Evolutionary conservation across 345 rosid genomes (phyloP).

Genomic region (Euphorbia tirucalli): DNA sequence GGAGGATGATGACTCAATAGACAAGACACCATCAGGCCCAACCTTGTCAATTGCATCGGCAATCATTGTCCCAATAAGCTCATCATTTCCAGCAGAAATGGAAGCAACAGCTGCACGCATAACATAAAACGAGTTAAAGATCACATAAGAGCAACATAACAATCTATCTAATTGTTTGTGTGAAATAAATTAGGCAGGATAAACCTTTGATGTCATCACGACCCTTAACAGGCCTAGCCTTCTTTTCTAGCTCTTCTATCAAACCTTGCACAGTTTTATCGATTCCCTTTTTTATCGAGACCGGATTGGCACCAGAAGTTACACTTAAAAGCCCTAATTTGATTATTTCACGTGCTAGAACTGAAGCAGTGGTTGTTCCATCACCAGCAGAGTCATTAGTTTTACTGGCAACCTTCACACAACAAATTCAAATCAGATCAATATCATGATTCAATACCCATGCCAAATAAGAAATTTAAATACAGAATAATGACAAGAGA

Average conservation of each 20-base stretch:
- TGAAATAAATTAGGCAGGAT: neutral
- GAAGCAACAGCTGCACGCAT: slow-evolving; percentile 68
- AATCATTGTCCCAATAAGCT: slow-evolving; percentile 87
- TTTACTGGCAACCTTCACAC: slow-evolving; percentile 85
- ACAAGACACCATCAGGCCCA: slow-evolving; percentile 98
- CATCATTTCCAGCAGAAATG: slow-evolving; percentile 97
- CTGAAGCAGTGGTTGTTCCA: slow-evolving; percentile 94
- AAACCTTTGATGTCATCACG: slow-evolving; percentile 85
- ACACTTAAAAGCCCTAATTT: slow-evolving; percentile 82
- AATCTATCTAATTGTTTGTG: neutral
- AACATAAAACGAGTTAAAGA: neutral
- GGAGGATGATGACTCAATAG: slow-evolving; percentile 96
- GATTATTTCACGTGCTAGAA: slow-evolving; percentile 92
- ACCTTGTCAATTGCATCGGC: slow-evolving; percentile 99
- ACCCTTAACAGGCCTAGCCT: slow-evolving; percentile 78
- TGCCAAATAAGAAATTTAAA: neutral
- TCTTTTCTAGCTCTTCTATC: slow-evolving; percentile 82
- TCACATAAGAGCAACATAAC: neutral
- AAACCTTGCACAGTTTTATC: slow-evolving; percentile 79
- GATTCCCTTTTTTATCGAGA: slow-evolving; percentile 81
- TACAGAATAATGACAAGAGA: neutral
- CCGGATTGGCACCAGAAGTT: slow-evolving; percentile 96
- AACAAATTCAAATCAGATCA: neutral
- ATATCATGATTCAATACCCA: neutral
- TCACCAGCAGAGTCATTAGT: slow-evolving; percentile 99